Evolutionary conservation across 768 basidiomycete genomes (phyloP), one percentile per base, ranked within the genome.

Genomic region (Termitomyces sp.): DNA sequence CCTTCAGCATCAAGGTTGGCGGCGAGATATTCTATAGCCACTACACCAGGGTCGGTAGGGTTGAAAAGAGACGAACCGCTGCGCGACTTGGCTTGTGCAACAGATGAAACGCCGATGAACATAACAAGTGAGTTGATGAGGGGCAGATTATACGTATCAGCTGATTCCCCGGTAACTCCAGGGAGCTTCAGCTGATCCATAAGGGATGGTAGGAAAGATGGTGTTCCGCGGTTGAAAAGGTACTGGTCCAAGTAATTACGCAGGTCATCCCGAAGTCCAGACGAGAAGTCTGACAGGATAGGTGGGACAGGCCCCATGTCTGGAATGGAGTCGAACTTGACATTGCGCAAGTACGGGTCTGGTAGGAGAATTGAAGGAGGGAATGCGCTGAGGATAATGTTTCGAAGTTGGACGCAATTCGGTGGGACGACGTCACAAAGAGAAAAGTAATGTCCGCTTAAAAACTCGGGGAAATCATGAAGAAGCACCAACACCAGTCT

Each of bases 391-490:
- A 98, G 87, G 61, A 99, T 86, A 75, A 99, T 87, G 76, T 99
- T 99, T 65, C 95, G 89, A 55, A 98, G 83, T 73, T 99, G 97
- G 59, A 96, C 87, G 81, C 95, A 98, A 62, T 89, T 85, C 30
- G 88, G 80, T 48, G 97, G 97, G 61, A 99, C 92, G 60, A 84
- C 89, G 63, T 98, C 96, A 68, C 94, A 93, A 34, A 99, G 85
- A 45, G 93, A 89, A 76, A 96, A 95, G 74, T 98, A 96, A 71
- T 95, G 94, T 76, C 95, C 94, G 71, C 89, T 93, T 61, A 98
- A 80, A 79, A 98, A 98, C 61, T 98, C 97, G 53, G 97, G 97
- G 80, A 98, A 98, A 74, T 98, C 97, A 73, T 99, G 95, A 20
- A 99, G 85, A 54, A 99, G 87, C 58, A 98, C 94, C 49, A 99